Evolutionary conservation across 148 eudicot species (phyloP), one percentile per base, ranked within the genome.

Genomic region (Cornus florida): DNA sequence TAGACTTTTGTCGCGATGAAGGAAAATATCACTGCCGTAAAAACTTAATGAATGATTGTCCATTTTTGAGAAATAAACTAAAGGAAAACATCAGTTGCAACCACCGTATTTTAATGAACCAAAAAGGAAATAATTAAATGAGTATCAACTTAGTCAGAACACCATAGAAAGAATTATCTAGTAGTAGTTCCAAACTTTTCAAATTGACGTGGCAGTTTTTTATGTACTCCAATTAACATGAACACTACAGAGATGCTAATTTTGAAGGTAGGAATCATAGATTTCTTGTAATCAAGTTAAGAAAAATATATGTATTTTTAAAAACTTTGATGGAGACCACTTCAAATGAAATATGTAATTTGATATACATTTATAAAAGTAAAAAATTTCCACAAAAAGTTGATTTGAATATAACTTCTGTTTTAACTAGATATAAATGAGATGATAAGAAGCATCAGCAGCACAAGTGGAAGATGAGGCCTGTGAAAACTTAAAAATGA

Each of bases 1-100:
- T 72, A 97, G 85, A 69, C 46, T 89, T 87, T 76, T 90, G 83
- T 97, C 99, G 53, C 82, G 88, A 77, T 97, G 99, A 75, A 97
- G 95, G 86, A 69, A 94, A 83, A 94, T 89, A 76, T 96, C 98
- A 84, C 99, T 96, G 97, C 81, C 79, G 5, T 35, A 83, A 31
- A 77, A 64, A 86, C 81, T 89, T 53, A 67, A 11, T 66, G 79
- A 73, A 69, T 77, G 70, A 82, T 33, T 76, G 50, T 77, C 56
- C 62, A 76, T 39, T 77, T 79, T 78, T 33, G 77, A 48, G 72
- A 48, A 9, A 66, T 70, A 80, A 69, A 17, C 20, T 35, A 19
- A 57, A 39, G 14, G 13, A 67, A 22, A 64, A 48, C 5, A 7
- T 69, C 22, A 68, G 13, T 62, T 22, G 24, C 6, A n/a, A 24